Base-by-base conservation (phyloP, 2,329 filamentous ascomycete species). In the Sphaceloma murrayae region DNA sequence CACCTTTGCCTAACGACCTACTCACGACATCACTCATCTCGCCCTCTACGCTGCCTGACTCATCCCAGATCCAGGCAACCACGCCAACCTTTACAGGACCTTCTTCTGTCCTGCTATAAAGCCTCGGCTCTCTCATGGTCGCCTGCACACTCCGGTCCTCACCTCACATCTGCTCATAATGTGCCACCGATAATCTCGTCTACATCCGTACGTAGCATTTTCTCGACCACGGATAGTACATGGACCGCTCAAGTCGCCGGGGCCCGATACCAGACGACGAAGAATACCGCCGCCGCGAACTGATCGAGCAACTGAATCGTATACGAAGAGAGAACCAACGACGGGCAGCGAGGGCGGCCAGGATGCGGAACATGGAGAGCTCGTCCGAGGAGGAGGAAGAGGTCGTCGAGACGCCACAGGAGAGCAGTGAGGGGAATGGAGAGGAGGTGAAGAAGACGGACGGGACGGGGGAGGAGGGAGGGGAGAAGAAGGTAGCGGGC, bases 361-460 rank as follows among this genome's bases (percentile, higher is more conserved):
- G 36, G 24, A 40, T 30, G 36, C 36, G 27, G 5, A 16, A 26
- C 16, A 33, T 34, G 8, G 42, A 45, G 8, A 34, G 31, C 14
- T 34, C 40, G 4, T 44, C 42, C 11, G 19, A 24, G n/a, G 42
- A 33, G 13, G 21, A 29, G 19, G 19, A n/a, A 30, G 18, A n/a
- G 31, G 18, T 10, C 42, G 42, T 45, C 7, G 30, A 16, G 7
- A 45, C 42, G 19, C 42, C 42, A 9, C 14, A 45, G 21, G 42
- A 33, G 22, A 36, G 30, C 16, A 45, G 31, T 13, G 31, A 9
- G 19, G 32, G 17, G 17, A 45, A 34, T 16, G 36, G 42, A n/a
- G n/a, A n/a, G n/a, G n/a, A n/a, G n/a, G n/a, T n/a, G n/a, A n/a
- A n/a, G 31, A 32, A 30, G 6, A 32, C 29, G 18, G 30, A 27